Base-by-base conservation (phyloP, 73 alveolate species). In the Symbiodinium pilosum region DNA sequence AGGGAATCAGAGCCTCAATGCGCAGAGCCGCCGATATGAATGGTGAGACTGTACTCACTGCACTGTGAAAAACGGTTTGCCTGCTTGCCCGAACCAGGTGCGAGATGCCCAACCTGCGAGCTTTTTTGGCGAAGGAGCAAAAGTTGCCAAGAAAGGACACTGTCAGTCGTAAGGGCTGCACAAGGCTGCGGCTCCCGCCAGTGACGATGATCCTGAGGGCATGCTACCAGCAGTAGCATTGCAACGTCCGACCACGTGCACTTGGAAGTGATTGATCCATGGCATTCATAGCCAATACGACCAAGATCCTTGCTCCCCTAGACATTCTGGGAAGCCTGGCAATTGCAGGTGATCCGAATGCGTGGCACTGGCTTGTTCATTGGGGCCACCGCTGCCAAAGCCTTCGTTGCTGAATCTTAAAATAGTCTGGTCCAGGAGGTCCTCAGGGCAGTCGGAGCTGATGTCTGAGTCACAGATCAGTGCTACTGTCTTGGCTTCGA, bases 1-100 rank as follows among this genome's bases (percentile, higher is more conserved):
- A 7, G 6, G 73, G 32, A 16, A 30, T n/a, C 30, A 54, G 7
- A 54, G 34, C 73, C 1, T 18, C 32, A 54, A 26, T 54, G 20
- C 73, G n/a, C n/a, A n/a, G n/a, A n/a, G n/a, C n/a, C n/a, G n/a
- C n/a, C n/a, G n/a, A n/a, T n/a, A n/a, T n/a, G n/a, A n/a, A n/a
- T n/a, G n/a, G n/a, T n/a, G n/a, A n/a, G n/a, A n/a, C n/a, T n/a
- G n/a, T n/a, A n/a, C n/a, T n/a, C n/a, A n/a, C n/a, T n/a, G n/a
- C n/a, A n/a, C 73, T 54, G 30, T 4, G 2, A 4, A 5, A 30
- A 54, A 24, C 30, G 32, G 73, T n/a, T 26, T n/a, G 73, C 81
- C 81, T 64, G 81, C 81, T 24, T 64, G 81, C 81, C 81, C 24
- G 81, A 26, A 64, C 81, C 81, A 64, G 81, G 81, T 64, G 81